phyloP scores from a whole-genome alignment of 192 early-diverging fungal genomes.

The Dispira parvispora region DNA sequence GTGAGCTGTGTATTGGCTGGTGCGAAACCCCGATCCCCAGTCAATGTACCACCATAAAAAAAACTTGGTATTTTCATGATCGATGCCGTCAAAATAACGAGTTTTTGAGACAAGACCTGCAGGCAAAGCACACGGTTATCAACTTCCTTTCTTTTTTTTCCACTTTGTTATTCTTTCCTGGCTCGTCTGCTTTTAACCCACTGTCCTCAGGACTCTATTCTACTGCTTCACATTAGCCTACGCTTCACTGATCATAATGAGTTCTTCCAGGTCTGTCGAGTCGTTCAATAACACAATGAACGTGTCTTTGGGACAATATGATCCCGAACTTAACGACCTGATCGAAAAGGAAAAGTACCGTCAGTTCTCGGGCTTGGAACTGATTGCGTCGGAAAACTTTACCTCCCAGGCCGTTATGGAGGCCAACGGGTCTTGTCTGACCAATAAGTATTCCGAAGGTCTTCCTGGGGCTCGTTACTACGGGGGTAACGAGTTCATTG shows the following conservation, averaged over 20 bases:
- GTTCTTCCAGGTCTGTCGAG: slow-evolving; percentile 14
- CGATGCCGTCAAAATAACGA: too few species aligned
- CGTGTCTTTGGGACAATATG: slow-evolving; percentile 77
- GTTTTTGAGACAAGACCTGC: too few species aligned
- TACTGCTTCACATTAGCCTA: too few species aligned
- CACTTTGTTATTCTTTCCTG: too few species aligned
- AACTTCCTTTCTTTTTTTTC: too few species aligned
- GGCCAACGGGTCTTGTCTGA: slow-evolving; percentile 96
- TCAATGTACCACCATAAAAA: too few species aligned
- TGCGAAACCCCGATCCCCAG: too few species aligned
- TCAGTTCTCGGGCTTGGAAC: slow-evolving; percentile 94
- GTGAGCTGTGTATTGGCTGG: too few species aligned
- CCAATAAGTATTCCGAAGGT: slow-evolving; percentile 99
- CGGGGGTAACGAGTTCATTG: slow-evolving; percentile 97
- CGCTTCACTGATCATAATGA: neutral
- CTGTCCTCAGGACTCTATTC: too few species aligned
- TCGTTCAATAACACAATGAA: slow-evolving; percentile 68
- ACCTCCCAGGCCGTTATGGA: slow-evolving; percentile 99
- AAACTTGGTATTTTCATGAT: too few species aligned
- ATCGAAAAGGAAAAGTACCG: slow-evolving; percentile 97
- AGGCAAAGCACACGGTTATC: too few species aligned
- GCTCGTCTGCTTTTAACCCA: too few species aligned
- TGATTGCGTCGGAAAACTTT: slow-evolving; percentile 99
- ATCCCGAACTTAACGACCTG: slow-evolving; percentile 82
- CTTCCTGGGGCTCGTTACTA: slow-evolving; percentile 98